Conservation (phyloP, 192 early-diverging fungal species). For the Podila epicladia region DNA sequence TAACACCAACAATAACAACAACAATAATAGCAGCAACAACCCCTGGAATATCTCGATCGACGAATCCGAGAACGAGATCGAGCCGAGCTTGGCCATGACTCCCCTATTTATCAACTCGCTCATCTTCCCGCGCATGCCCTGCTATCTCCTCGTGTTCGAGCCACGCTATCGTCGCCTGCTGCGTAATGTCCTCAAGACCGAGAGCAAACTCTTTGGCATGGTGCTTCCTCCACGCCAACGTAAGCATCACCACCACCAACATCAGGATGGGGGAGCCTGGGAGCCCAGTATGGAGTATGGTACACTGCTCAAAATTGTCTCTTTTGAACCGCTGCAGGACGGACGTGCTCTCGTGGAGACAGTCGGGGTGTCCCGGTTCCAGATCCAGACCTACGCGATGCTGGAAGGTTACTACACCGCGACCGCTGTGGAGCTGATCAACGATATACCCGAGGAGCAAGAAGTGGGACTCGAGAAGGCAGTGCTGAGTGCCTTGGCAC, state of each 20-base stretch:
- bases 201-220: conserved; percentile 63
- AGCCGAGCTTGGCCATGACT: conserved; percentile 48
- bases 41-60: background rate
- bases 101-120: conserved; percentile 70
- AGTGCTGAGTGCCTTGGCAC: conserved; percentile 4
- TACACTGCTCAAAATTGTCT: conserved; percentile 59
- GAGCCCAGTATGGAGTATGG: conserved; percentile 55
- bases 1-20: background rate
- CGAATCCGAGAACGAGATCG: conserved; percentile 37
- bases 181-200: conserved; percentile 54
- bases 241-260: conserved; percentile 4
- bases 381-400: conserved; percentile 42
- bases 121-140: conserved; percentile 66
- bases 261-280: conserved; percentile 6
- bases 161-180: conserved; percentile 72
- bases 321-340: conserved; percentile 54
- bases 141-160: conserved; percentile 72
- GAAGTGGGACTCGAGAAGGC: conserved; percentile 46
- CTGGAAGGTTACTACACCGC: conserved; percentile 62
- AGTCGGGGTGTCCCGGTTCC: conserved; percentile 58
- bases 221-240: conserved; percentile 39
- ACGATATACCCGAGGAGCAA: conserved; percentile 56
- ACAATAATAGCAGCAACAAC: background rate
- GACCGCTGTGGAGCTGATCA: conserved; percentile 52
- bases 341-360: conserved; percentile 64